Evolutionary conservation across 306 rosid species (phyloP).

Genomic region (Cicer arietinum): DNA sequence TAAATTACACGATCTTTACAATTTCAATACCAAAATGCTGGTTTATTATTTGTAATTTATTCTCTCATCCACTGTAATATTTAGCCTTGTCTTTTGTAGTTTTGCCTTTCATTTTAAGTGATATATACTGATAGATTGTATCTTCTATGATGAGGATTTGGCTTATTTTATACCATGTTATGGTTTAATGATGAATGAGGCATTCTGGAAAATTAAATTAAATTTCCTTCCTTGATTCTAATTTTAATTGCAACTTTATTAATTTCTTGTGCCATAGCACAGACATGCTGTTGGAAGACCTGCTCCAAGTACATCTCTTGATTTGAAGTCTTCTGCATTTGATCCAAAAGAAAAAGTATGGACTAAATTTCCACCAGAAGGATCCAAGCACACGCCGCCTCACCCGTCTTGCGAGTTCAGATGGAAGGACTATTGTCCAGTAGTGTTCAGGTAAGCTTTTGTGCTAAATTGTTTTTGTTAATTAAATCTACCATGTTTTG

Average conservation of each 20-base stretch:
- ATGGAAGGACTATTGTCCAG: constrained; percentile 99
- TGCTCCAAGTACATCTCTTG: constrained; percentile 90
- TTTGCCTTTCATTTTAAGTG: not conserved
- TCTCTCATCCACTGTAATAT: not conserved
- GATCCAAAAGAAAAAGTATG: constrained; percentile 95
- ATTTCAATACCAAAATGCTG: too few species aligned
- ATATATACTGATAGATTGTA: constrained; percentile 18
- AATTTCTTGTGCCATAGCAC: constrained; percentile 80
- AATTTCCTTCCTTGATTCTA: constrained; percentile 38
- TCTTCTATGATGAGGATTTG: constrained; percentile 37
- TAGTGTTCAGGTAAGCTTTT: constrained; percentile 80
- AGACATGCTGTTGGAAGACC: constrained; percentile 99
- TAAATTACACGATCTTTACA: too few species aligned
- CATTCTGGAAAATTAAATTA: constrained; percentile 33
- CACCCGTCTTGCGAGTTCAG: constrained; percentile 83
- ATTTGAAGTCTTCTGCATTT: constrained; percentile 85
- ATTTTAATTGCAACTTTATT: constrained; percentile 56
- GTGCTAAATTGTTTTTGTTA: constrained; percentile 7
- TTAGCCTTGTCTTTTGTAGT: not conserved
- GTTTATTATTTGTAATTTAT: too few species aligned
- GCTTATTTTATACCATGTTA: constrained; percentile 13
- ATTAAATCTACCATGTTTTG: constrained; percentile 2
- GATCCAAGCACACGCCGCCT: constrained; percentile 97
- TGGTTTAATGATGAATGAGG: constrained; percentile 34
- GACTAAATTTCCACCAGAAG: constrained; percentile 97